phyloP scores from a whole-genome alignment of 2,329 filamentous ascomycete species.

The Alternaria brassicicola region DNA sequence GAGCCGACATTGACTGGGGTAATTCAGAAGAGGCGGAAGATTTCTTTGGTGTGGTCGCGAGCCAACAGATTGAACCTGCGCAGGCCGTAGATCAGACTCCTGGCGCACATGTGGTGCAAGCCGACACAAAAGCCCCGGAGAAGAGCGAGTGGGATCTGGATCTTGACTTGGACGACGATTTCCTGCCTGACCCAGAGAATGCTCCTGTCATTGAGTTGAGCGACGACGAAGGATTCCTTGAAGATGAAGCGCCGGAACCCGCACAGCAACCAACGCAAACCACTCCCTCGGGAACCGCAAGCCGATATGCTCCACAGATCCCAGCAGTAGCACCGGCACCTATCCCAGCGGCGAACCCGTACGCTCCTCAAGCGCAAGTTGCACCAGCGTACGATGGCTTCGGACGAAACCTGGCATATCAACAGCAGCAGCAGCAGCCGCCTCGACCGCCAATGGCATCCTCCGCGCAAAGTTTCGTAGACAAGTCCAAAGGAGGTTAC shows the following conservation, averaged over 20 bases:
- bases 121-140: slow-evolving; percentile 46
- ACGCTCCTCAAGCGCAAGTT: slow-evolving; percentile 55
- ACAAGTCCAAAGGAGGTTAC: slow-evolving; percentile 91
- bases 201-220: slow-evolving; percentile 71
- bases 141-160: slow-evolving; percentile 84
- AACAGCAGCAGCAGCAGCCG: slow-evolving; percentile 41
- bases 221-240: slow-evolving; percentile 83
- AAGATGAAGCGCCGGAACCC: slow-evolving; percentile 63
- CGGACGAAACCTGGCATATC: slow-evolving; percentile 34
- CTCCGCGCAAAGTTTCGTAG: slow-evolving; percentile 77
- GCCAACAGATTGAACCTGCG: slow-evolving; percentile 23
- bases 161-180: slow-evolving; percentile 78
- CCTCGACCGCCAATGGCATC: slow-evolving; percentile 59
- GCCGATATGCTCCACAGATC: slow-evolving; percentile 47
- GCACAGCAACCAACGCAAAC: slow-evolving; percentile 19
- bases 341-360: slow-evolving; percentile 49
- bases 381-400: slow-evolving; percentile 42
- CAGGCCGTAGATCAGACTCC: slow-evolving; percentile 24
- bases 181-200: slow-evolving; percentile 62
- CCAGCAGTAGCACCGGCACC: slow-evolving; percentile 30
- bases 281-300: slow-evolving; percentile 23
- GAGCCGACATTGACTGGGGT: slow-evolving; percentile 45
- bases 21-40: slow-evolving; percentile 43
- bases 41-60: slow-evolving; percentile 29
- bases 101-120: slow-evolving; percentile 26